These are phyloP conservation scores for Dioscorea cayenensis DNA, from an alignment of 116 monocot species.

Conservation along the genomic window DNA sequence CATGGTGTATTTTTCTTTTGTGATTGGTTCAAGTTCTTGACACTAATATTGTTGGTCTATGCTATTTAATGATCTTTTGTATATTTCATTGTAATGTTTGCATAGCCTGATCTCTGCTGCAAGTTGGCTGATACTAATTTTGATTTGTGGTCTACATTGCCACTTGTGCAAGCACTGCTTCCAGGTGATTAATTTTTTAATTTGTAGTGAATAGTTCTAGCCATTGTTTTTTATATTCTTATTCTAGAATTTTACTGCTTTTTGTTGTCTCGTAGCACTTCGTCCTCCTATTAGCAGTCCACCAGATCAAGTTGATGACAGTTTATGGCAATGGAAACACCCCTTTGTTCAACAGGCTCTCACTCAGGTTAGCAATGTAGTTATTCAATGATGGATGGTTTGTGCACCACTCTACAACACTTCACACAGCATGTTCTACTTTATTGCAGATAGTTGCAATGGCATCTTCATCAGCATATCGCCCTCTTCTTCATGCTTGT, in stretches of 20 bases:
- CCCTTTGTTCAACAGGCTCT: conserved; percentile 63
- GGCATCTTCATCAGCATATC: conserved; percentile 50
- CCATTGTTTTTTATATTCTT: conserved; percentile 8
- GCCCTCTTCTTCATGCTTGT: conserved; percentile 71
- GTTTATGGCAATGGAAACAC: conserved; percentile 72
- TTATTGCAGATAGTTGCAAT: conserved; percentile 67
- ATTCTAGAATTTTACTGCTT: neutral
- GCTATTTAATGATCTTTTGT: neutral
- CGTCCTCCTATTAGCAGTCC: conserved; percentile 54
- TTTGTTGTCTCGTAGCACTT: conserved; percentile 39
- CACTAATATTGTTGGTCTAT: neutral
- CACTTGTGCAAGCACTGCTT: conserved; percentile 87
- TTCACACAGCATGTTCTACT: conserved; percentile 1
- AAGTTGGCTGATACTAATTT: conserved; percentile 62
- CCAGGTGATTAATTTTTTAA: conserved; percentile 47
- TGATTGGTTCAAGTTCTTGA: neutral
- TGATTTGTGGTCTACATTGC: conserved; percentile 69
- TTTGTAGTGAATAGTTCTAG: neutral
- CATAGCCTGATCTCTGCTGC: conserved; percentile 61
- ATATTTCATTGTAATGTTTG: conserved; percentile 6
- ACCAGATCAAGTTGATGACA: conserved; percentile 65
- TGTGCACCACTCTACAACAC: neutral
- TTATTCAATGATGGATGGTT: neutral
- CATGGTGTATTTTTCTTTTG: neutral
- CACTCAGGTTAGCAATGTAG: conserved; percentile 49